Evolutionary conservation across 2,329 filamentous ascomycete genomes (phyloP).

Genomic region (Claviceps sp.): DNA sequence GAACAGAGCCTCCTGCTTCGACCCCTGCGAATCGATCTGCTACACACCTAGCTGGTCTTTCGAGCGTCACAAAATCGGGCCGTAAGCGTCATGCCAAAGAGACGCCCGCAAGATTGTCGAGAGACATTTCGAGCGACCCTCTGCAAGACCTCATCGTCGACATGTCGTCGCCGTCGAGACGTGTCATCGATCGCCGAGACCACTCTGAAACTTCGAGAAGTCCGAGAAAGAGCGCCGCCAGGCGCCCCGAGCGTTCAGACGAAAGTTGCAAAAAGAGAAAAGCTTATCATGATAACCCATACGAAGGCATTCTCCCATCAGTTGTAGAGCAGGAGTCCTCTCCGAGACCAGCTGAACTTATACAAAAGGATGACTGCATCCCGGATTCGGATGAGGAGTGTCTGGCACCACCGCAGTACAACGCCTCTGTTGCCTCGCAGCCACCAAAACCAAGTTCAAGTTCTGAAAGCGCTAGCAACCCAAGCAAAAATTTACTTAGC

Average conservation of each 20-base stretch:
- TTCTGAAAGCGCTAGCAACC: background rate
- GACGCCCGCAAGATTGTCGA: background rate
- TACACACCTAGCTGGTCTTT: conserved; percentile 10
- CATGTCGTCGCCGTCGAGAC: conserved; percentile 16
- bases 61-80: conserved; percentile 8
- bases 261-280: conserved; percentile 9
- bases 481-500: background rate
- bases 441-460: background rate
- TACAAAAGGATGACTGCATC: conserved; percentile 23
- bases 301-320: conserved; percentile 1
- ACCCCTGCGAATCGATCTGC: conserved; percentile 18
- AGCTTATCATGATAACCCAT: conserved; percentile 4
- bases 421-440: conserved; percentile 1
- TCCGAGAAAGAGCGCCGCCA: conserved; percentile 7
- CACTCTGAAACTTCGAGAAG: background rate
- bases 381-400: conserved; percentile 46
- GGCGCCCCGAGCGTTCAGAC: conserved; percentile 5
- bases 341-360: background rate
- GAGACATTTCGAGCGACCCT: background rate
- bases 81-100: conserved; percentile 10
- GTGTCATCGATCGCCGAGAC: conserved; percentile 7
- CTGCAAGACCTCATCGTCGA: conserved; percentile 10
- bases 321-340: conserved; percentile 6
- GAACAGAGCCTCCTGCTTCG: conserved; percentile 23
- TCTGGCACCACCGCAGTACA: conserved; percentile 21